A percentile compares a stretch with the other conserved stretches of the same genome.
phyloP scores from a whole-genome alignment of 306 rosid genomes.

The Prunus salicina region DNA sequence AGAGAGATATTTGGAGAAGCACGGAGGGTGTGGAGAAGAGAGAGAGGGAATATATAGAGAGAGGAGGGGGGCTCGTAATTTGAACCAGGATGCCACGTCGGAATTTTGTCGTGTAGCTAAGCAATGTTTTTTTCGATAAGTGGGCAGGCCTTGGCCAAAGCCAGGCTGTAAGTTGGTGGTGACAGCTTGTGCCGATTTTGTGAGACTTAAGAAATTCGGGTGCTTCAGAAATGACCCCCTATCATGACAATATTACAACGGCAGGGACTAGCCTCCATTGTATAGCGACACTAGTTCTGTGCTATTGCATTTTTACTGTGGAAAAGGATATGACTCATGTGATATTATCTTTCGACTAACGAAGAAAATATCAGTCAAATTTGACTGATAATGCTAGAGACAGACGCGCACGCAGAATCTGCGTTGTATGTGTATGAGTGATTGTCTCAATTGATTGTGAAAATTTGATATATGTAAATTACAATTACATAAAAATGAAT shows the following conservation, averaged over 20 bases:
- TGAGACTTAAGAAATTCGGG: not conserved
- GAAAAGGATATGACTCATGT: too few species aligned
- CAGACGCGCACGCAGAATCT: too few species aligned
- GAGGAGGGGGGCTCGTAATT: not conserved
- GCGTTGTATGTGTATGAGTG: too few species aligned
- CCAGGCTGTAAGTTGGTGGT: conserved; percentile 88
- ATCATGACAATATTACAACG: conserved; percentile 17
- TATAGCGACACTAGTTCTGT: not conserved
- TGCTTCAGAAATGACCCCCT: conserved; percentile 2
- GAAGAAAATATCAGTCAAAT: too few species aligned
- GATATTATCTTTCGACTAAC: too few species aligned
- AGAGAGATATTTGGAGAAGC: not conserved
- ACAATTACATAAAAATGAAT: too few species aligned
- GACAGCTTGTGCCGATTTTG: conserved; percentile 46
- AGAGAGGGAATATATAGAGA: conserved; percentile 23
- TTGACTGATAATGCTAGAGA: too few species aligned
- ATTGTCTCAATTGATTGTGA: too few species aligned
- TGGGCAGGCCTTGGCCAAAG: conserved; percentile 29
- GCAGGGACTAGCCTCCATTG: conserved; percentile 8
- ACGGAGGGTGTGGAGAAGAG: conserved; percentile 10
- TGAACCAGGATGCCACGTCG: conserved; percentile 42
- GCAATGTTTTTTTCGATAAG: conserved; percentile 20
- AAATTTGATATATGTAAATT: too few species aligned
- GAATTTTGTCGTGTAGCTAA: conserved; percentile 27
- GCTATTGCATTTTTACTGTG: not conserved